Conservation (phyloP, 1,139 yeast genomes). For the Candida gigantensis region DNA sequence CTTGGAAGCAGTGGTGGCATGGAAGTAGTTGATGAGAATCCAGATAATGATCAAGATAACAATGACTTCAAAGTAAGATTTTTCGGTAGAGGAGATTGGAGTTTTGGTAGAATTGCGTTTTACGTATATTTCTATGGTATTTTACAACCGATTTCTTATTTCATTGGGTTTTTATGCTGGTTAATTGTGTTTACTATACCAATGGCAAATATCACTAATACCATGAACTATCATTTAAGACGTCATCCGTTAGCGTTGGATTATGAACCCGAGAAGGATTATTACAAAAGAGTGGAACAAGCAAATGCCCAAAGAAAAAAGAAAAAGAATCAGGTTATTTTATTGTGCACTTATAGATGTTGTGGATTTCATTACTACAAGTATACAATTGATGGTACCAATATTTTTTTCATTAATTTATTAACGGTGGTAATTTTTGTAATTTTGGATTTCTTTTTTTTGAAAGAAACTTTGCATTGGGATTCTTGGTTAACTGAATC, state of each 20-base stretch:
- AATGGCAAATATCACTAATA: conserved; percentile 71
- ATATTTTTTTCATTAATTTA: conserved; percentile 85
- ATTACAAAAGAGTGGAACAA: conserved; percentile 32
- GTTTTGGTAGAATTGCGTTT: conserved; percentile 76
- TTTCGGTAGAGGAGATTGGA: conserved; percentile 95
- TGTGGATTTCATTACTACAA: conserved; percentile 92
- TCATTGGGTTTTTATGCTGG: conserved; percentile 72
- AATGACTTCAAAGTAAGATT: conserved; percentile 55
- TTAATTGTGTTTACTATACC: conserved; percentile 87
- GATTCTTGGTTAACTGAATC: conserved; percentile 58
- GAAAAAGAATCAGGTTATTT: conserved; percentile 44
- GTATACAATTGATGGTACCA: conserved; percentile 95
- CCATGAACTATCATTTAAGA: conserved; percentile 72
- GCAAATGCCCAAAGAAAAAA: conserved; percentile 22
- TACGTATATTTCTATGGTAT: conserved; percentile 70
- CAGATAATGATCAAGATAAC: conserved; percentile 32
- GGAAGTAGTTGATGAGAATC: conserved; percentile 17
- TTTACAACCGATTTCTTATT: conserved; percentile 64
- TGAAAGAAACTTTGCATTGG: conserved; percentile 54
- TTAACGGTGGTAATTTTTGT: conserved; percentile 79
- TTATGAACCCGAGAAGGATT: conserved; percentile 61
- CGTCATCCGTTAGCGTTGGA: conserved; percentile 87
- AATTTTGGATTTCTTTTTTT: conserved; percentile 70
- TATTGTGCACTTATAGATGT: conserved; percentile 86
- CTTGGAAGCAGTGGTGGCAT: conserved; percentile 7